Base-by-base conservation (phyloP, 495 filamentous ascomycete species). In the Parathielavia appendiculata region DNA sequence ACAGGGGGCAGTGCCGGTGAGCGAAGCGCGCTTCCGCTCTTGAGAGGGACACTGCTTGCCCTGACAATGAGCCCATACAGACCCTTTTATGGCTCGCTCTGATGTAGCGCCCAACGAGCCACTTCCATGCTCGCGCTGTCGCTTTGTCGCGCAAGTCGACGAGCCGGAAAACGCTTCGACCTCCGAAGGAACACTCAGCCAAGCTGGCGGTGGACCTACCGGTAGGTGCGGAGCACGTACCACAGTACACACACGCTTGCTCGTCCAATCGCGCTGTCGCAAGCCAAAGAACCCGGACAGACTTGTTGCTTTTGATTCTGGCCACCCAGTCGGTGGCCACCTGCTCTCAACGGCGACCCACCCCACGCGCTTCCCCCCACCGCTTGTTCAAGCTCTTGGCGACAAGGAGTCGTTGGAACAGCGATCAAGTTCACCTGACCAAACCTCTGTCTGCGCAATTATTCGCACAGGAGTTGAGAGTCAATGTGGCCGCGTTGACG, bases 1-100 rank as follows among this genome's bases (percentile, higher is more conserved):
- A 67, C 68, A 69, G 64, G 68, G 71, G 63, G 57, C 51, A 38
- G 47, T 63, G 64, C 66, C 61, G 63, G 66, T 60, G 56, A 61
- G 65, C 43, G 62, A 59, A 65, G 65, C 61, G 60, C 61, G 60
- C 66, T 62, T 63, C 63, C 64, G 61, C 49, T 53, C 51, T 52
- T 39, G 8, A n/a, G 43, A 64, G 49, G 44, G 34, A 35, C 46
- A 48, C 50, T 61, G 59, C 62, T 58, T 40, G 34, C 49, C 54
- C 41, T 53, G 50, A 48, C 38, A 61, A 51, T 56, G 41, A 46
- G 47, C 52, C 23, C 50, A 55, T 22, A 51, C 58, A 38, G 2
- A 38, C 61, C 54, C 59, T 49, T 51, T 35, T 45, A 47, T 1
- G 13, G 54, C 32, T 30, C 26, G 26, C 26, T 30, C 26, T 30